Conservation (phyloP, 768 basidiomycete genomes). For the Rhodosporidiobolus odoratus region DNA sequence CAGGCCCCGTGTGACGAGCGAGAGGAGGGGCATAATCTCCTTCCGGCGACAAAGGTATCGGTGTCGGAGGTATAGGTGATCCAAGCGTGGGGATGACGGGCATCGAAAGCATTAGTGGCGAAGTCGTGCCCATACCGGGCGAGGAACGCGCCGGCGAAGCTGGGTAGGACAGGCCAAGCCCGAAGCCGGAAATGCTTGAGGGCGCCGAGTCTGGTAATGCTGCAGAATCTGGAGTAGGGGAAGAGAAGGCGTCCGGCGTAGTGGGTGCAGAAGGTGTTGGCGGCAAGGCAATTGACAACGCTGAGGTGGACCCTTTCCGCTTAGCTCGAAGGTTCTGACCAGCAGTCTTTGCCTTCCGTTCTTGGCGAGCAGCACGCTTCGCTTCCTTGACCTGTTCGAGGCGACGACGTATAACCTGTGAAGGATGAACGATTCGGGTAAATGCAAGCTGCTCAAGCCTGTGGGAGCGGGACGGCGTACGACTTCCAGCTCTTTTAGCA, state of each 20-base stretch:
- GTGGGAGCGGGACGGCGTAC: neutral
- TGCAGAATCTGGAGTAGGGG: neutral
- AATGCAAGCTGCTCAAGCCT: neutral
- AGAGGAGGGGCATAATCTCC: neutral
- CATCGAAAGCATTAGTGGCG: neutral
- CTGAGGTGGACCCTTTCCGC: neutral
- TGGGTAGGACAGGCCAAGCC: neutral
- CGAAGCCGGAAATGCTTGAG: neutral
- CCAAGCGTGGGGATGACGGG: neutral
- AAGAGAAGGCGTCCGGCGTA: no score
- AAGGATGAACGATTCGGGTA: neutral
- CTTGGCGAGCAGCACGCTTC: neutral
- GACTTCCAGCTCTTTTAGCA: slow-evolving; percentile 9
- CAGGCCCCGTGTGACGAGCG: neutral
- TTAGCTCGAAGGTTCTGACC: neutral
- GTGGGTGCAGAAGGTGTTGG: neutral
- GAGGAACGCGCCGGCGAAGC: no score
- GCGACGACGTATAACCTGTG: slow-evolving; percentile 2
- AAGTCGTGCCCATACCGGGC: neutral
- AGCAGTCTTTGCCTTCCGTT: neutral
- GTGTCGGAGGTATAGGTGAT: slow-evolving; percentile 1
- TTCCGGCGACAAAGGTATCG: neutral
- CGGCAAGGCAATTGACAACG: neutral
- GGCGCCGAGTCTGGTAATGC: neutral
- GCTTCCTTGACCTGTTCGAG: slow-evolving; percentile 13